phyloP scores from a whole-genome alignment of 768 basidiomycete species.

The Holtermannia corniformis region DNA sequence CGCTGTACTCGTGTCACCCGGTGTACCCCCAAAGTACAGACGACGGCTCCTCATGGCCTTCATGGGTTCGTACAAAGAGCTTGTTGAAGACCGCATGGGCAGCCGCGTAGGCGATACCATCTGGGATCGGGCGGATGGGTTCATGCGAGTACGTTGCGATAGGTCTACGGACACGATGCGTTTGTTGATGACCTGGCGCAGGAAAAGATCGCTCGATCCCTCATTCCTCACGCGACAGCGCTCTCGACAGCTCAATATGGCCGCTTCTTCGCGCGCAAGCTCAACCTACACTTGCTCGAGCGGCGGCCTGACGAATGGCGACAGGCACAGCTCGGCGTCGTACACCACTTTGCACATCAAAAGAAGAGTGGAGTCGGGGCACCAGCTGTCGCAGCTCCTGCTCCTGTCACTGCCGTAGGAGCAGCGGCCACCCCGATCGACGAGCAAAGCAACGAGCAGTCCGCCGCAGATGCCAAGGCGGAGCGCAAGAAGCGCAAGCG shows the following conservation, averaged over 20 bases:
- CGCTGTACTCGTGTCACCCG: slow-evolving; percentile 55
- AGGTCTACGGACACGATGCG: neutral
- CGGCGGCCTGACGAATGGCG: slow-evolving; percentile 80
- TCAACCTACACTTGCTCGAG: slow-evolving; percentile 67
- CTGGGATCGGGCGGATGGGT: slow-evolving; percentile 85
- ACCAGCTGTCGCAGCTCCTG: slow-evolving; percentile 3
- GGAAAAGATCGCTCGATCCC: slow-evolving; percentile 84
- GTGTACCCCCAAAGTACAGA: slow-evolving; percentile 56
- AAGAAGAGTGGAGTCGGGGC: slow-evolving; percentile 7
- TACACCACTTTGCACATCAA: slow-evolving; percentile 35
- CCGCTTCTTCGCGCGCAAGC: slow-evolving; percentile 70
- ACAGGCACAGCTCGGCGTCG: slow-evolving; percentile 50
- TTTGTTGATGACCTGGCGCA: slow-evolving; percentile 36
- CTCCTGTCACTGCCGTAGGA: slow-evolving; percentile 2
- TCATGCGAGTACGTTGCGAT: slow-evolving; percentile 60
- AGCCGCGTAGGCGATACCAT: slow-evolving; percentile 83
- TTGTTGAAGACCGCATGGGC: slow-evolving; percentile 84
- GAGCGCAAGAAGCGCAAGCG: slow-evolving; percentile 45
- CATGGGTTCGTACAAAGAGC: slow-evolving; percentile 64
- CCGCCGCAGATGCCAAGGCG: slow-evolving; percentile 12
- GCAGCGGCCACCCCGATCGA: slow-evolving; percentile 9
- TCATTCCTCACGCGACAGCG: slow-evolving; percentile 59
- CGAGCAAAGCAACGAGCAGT: neutral
- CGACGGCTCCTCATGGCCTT: slow-evolving; percentile 64
- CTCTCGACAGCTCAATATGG: slow-evolving; percentile 74